Conservation (phyloP, 495 filamentous ascomycete species). For the Tetracladium setigerum region DNA sequence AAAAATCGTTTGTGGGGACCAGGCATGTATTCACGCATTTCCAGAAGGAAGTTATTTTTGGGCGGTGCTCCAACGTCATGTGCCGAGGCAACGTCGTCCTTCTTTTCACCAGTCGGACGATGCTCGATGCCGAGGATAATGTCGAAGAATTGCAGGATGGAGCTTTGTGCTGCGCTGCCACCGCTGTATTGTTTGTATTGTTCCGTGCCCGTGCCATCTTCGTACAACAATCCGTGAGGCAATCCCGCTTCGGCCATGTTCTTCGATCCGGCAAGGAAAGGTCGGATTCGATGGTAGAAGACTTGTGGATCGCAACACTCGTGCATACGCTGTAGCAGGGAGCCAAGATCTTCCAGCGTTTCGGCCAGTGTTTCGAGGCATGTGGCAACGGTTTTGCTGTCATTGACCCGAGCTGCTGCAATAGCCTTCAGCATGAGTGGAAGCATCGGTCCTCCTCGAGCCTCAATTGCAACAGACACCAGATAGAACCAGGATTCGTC, state of each 20-base stretch:
- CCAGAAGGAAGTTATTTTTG: conserved; percentile 84
- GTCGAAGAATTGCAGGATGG: conserved; percentile 91
- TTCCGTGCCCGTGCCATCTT: conserved; percentile 59
- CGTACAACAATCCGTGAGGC: conserved; percentile 79
- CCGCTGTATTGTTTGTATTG: conserved; percentile 75
- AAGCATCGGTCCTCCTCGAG: conserved; percentile 81
- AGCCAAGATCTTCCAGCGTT: conserved; percentile 73
- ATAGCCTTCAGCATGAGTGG: conserved; percentile 86
- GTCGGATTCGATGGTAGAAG: conserved; percentile 90
- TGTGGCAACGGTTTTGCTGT: conserved; percentile 62
- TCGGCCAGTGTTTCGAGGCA: conserved; percentile 76
- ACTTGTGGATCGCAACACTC: conserved; percentile 88
- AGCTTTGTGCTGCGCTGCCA: conserved; percentile 93
- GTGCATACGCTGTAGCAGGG: conserved; percentile 74
- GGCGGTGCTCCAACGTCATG: conserved; percentile 44
- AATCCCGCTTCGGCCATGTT: conserved; percentile 93
- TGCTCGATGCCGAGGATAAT: conserved; percentile 87
- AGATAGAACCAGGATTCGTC: conserved; percentile 99
- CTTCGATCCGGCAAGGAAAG: conserved; percentile 90
- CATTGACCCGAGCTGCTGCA: conserved; percentile 62
- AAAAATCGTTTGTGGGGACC: conserved; percentile 86
- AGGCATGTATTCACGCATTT: conserved; percentile 97
- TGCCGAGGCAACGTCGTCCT: conserved; percentile 34
- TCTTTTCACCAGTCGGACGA: conserved; percentile 74
- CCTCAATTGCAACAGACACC: conserved; percentile 91